These are phyloP conservation scores for Coemansia sp. DNA, from an alignment of 192 early-diverging fungal genomes.

Conservation along the genomic window DNA sequence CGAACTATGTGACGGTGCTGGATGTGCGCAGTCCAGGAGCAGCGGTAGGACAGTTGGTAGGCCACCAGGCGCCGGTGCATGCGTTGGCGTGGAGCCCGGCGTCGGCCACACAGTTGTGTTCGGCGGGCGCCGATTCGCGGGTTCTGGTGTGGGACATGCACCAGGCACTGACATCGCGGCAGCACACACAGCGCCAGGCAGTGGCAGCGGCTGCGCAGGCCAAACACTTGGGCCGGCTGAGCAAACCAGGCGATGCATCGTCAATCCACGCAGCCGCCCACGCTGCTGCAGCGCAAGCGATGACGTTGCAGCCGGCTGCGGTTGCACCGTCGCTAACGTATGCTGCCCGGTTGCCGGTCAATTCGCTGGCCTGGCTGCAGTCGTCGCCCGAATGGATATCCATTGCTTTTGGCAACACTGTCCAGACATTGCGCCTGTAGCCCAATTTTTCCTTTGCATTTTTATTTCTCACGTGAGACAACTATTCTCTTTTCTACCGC, in stretches of 20 bases:
- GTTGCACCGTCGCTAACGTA: constrained; percentile 71
- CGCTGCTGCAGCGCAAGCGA: constrained; percentile 46
- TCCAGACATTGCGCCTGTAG: constrained; percentile 83
- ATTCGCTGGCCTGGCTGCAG: constrained; percentile 81
- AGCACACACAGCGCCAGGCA: constrained; percentile 50
- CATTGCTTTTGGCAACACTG: constrained; percentile 77
- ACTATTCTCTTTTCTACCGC: not conserved
- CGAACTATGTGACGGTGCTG: constrained; percentile 76
- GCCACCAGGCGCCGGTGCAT: constrained; percentile 77
- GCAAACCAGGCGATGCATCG: constrained; percentile 16
- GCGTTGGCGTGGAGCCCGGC: constrained; percentile 88
- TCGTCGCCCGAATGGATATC: constrained; percentile 83
- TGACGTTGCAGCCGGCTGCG: constrained; percentile 21
- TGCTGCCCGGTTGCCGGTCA: constrained; percentile 72
- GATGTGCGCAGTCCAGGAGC: constrained; percentile 90
- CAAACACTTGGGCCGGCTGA: constrained; percentile 42
- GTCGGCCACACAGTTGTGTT: constrained; percentile 74
- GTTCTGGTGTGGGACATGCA: constrained; percentile 92
- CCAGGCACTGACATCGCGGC: constrained; percentile 43
- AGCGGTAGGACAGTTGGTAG: constrained; percentile 77
- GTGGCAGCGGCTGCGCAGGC: constrained; percentile 41
- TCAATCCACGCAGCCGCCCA: constrained; percentile 55
- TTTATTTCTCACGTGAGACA: not conserved
- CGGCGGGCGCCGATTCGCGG: constrained; percentile 85
- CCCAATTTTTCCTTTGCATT: not conserved